A percentile compares a stretch with the other conserved stretches of the same genome.
phyloP scores from a whole-genome alignment of 106 monocot genomes.

The Ottelia alismoides region DNA sequence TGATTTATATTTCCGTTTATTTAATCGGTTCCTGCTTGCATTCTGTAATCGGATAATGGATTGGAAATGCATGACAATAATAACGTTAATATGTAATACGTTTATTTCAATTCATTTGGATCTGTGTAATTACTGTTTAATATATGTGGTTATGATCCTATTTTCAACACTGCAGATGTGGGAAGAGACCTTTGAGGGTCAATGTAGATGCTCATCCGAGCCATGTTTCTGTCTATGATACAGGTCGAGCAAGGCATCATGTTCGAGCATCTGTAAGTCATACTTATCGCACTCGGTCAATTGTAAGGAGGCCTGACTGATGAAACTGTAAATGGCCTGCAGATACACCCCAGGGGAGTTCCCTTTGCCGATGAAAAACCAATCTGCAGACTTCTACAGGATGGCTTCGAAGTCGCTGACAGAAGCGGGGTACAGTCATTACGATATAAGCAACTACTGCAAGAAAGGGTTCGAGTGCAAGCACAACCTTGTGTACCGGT shows the following conservation, averaged over 20 bases:
- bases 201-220: constrained; percentile 38
- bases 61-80: too few relatives aligned
- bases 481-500: constrained; percentile 87
- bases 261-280: constrained; percentile 71
- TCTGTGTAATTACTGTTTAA: too few relatives aligned
- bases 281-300: too few relatives aligned
- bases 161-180: constrained; percentile 76
- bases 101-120: too few relatives aligned
- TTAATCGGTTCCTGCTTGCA: too few relatives aligned
- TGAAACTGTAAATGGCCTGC: too few relatives aligned
- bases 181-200: constrained; percentile 54
- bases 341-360: constrained; percentile 77
- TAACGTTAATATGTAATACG: too few relatives aligned
- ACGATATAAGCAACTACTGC: constrained; percentile 95
- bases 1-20: too few relatives aligned
- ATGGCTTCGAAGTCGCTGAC: constrained; percentile 50
- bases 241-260: constrained; percentile 96
- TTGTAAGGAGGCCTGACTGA: too few relatives aligned
- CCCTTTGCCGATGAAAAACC: constrained; percentile 59
- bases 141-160: too few relatives aligned
- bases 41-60: too few relatives aligned
- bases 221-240: constrained; percentile 90
- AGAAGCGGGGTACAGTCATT: constrained; percentile 55
- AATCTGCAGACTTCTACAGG: constrained; percentile 70
- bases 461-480: constrained; percentile 54